Evolutionary conservation across 495 filamentous ascomycete genomes (phyloP).

Genomic region (Penicillium steckii): DNA sequence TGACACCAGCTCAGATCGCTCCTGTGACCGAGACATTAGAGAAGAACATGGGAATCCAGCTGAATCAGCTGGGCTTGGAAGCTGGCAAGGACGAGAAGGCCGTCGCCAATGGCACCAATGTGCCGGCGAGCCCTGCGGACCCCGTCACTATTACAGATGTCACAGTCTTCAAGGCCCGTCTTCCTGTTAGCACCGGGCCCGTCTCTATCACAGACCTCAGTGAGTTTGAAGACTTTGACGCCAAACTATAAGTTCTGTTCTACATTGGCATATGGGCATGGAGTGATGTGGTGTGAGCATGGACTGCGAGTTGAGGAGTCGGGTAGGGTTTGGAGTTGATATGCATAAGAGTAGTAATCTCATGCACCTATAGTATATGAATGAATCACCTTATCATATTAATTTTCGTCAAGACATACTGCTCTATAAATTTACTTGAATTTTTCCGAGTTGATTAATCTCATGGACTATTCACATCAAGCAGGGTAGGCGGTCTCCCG

Average conservation of each 20-base stretch:
- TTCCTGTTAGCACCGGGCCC: conserved; percentile 67
- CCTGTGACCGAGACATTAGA: conserved; percentile 46
- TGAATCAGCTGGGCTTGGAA: conserved; percentile 41
- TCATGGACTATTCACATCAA: background rate
- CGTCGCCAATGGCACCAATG: conserved; percentile 30
- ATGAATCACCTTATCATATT: background rate
- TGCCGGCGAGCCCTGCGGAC: conserved; percentile 14
- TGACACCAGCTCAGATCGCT: conserved; percentile 41
- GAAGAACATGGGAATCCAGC: conserved; percentile 35
- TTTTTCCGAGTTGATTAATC: no score
- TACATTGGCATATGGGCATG: conserved; percentile 11
- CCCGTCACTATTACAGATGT: conserved; percentile 67
- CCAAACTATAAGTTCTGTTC: conserved; percentile 60
- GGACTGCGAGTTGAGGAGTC: conserved; percentile 11
- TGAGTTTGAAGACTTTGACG: conserved; percentile 77
- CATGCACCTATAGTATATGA: background rate
- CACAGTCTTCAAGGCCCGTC: conserved; percentile 68
- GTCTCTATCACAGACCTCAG: conserved; percentile 69
- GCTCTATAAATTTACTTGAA: no score
- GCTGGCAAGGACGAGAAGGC: conserved; percentile 23
- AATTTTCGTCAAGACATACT: no score
- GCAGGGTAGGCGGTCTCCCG: conserved; percentile 17
- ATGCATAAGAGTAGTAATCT: background rate
- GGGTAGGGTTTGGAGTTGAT: conserved; percentile 6
- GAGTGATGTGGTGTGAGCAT: conserved; percentile 6